Evolutionary conservation across 2,329 filamentous ascomycete species (phyloP), one percentile per base, ranked within the genome.

Genomic region (Zymoseptoria brevis): DNA sequence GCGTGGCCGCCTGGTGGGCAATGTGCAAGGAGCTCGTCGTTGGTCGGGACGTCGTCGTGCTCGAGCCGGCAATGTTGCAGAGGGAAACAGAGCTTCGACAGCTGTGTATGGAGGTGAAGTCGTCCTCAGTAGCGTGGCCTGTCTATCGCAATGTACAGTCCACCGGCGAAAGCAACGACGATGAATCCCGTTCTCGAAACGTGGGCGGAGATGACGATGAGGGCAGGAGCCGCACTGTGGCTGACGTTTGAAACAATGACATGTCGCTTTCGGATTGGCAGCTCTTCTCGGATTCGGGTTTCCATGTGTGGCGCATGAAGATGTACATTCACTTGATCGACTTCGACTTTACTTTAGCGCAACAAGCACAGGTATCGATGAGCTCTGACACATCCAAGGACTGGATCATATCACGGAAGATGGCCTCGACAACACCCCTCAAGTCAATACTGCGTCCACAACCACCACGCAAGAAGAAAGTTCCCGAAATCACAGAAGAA

Each of bases 401-500:
- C 26, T 29, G 26, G 26, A 53, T 1, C 49, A 19, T 21, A 24
- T 22, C 6, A 26, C 16, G 5, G 19, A 62, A 45, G 49, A 72
- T 71, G 69, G 61, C 67, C 16, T 61, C 67, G 48, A 64, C 52
- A 49, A 71, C 62, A 4, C 67, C 72, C 55, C 76, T 75, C 59
- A 78, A 75, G 65, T 77, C 77, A 41, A 79, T 79, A 21, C 69
- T 79, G 35, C 79, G 79, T 66, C 76, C 74, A 65, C 76, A 75
- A 59, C 64, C 69, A 6, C 58, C 65, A n/a, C 71, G 58, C 60
- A 69, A 55, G 56, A 63, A 60, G 63, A 64, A 48, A 56, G 68
- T 54, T 57, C 68, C 57, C 61, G 58, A 54, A 13, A 50, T 48
- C 51, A 56, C 64, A 8, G 63, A 67, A 45, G 61, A 67, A 54